Evolutionary conservation across 2,329 filamentous ascomycete genomes (phyloP), one percentile per base, ranked within the genome.

Genomic region (Trichoderma hamatum): DNA sequence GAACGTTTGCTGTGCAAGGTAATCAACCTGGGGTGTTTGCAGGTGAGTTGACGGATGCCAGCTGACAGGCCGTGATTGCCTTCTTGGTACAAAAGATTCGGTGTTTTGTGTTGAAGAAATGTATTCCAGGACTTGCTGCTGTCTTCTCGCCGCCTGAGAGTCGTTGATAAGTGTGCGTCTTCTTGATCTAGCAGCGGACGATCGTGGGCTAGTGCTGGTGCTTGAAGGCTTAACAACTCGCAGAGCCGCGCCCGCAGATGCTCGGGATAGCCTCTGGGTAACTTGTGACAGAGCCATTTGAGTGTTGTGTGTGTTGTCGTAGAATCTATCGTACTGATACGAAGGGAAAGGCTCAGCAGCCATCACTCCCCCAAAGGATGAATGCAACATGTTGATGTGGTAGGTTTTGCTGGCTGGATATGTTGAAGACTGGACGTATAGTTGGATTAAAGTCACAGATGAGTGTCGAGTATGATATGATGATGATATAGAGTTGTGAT

Each of bases 11-110:
- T 78, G 61, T 43, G 51, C 78, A 21, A 81, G 78, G 52, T 78
- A 75, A 64, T 81, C 79, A 59, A 79, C 77, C 70, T 79, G 78
- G 19, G 80, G 76, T 75, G 77, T 72, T 55, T 77, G 78, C 24
- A 82, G 78, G 69, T 86, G 83, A 11, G 89, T 86, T 26, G 86
- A 86, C 3, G 91, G 90, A 77, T 94, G 92, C 92, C 92, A 94
- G 82, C 91, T 93, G 56, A 92, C 82, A 6, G 91, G 91, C 52
- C 91, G 86, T 64, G 80, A 80, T 49, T 83, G 78, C 43, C 71
- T 68, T 36, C 39, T 43, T 54, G 70, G 72, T 14, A 69, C 73
- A 52, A 70, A 46, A 58, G 70, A 51, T 43, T 67, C 60, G 14
- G 63, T 24, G n/a, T 39, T 26, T 2, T 69, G 65, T 14, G 56